Base-by-base conservation (phyloP, 2,329 filamentous ascomycete species). In the Ceratocystis cacaofunesta region DNA sequence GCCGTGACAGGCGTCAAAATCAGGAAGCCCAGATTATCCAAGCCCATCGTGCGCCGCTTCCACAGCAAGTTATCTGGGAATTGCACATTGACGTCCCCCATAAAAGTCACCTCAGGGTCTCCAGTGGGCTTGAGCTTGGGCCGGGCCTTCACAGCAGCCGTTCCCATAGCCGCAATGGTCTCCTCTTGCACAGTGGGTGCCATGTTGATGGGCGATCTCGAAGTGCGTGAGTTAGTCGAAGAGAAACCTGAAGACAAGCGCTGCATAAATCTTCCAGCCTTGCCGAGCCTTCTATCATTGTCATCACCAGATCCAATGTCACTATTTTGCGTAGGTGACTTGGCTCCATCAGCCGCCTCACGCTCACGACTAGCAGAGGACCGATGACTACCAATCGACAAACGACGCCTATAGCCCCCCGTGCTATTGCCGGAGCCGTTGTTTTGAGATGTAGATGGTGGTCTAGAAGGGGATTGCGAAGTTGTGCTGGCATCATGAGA, bases 31-130 rank as follows among this genome's bases (percentile, higher is more conserved):
- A 88, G 81, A 7, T 85, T 84, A 74, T 97, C 92, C 66, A 99
- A 84, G 69, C 87, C 87, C 76, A 96, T 85, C 71, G 87, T 91
- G 68, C 94, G 85, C 65, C 92, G 88, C 78, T 97, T 99, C 94
- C 94, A 99, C 12, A 99, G 81, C 60, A 99, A 80, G 65, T 90
- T 95, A 73, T 97, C 92, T 0, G 94, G 94, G 73, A 99, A 96
- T 73, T 99, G 94, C 10, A 97, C 89, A 71, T 99, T 97, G 69
- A 99, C 87, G 71, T 96, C 90, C 61, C 92, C 90, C 74, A 95
- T 82, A 68, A 87, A 85, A 2, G 89, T 80, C 30, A 86, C 80
- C 63, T 85, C 77, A 8, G 65, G 62, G 30, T 67, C 65, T 25
- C 65, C 65, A 61, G 74, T 75, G 0, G 76, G 71, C 22, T 71